Evolutionary conservation across 1,284 basidiomycete genomes (phyloP), one percentile per base, ranked within the genome.

Genomic region (Ganoderma resinaceum): DNA sequence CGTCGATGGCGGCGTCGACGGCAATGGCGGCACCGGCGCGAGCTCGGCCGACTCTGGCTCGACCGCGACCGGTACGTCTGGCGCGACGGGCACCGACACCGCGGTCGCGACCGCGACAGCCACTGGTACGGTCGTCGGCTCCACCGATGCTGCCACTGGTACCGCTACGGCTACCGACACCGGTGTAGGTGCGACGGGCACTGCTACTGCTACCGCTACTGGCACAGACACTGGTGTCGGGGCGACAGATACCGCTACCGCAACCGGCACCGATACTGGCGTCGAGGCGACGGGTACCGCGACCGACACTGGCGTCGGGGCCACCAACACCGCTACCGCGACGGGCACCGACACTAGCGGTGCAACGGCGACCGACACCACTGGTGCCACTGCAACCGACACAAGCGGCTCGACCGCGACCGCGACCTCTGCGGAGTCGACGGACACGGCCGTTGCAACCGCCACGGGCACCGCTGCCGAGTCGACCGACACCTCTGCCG

Each of bases 1-100:
- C 61, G 87, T 83, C 9, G 80, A 81, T 20, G 79, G 81, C 46
- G 80, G 81, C 31, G 63, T 82, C 61, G 77, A 75, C 33, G 80
- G 81, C 62, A 71, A 29, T 3, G 49, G 49, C 49, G 57, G 62
- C 26, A 42, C n/a, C 6, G 66, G 61, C 61, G 49, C 37, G 38
- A 46, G 52, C 11, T 61, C 60, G 9, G 46, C 42, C 14, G 60
- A 20, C 40, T 62, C 65, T 20, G 40, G 26, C 31, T 31, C 63
- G 20, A 29, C 52, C 23, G 53, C 58, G 33, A 62, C 63, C 60
- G 52, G 23, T 38, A 20, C 18, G 65, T 59, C 29, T 26, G 31
- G 59, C 18, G 52, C 58, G 12, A 61, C 63, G 62, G 52, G 29
- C 49, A 20, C 62, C 14, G 67, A 64, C n/a, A 38, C 62, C 12